Base-by-base conservation (phyloP, 2,329 filamentous ascomycete species). In the Pyrenophora graminea region DNA sequence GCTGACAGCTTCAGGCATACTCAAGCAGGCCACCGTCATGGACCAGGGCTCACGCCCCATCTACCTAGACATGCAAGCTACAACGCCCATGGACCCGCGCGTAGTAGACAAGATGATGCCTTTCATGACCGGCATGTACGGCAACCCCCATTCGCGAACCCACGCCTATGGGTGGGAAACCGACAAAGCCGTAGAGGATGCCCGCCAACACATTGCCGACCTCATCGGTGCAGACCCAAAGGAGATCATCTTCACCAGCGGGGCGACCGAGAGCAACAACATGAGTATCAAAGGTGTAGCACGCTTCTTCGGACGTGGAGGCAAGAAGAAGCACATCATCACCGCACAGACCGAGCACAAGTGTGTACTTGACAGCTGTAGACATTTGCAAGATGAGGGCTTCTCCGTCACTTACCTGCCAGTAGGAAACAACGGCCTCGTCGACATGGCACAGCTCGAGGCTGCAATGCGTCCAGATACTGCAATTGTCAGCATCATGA, bases 251-350 rank as follows among this genome's bases (percentile, higher is more conserved):
- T 97, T 99, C 77, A 99, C 94, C 6, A 97, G 92, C 67, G 94
- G 94, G 48, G 94, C 94, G 13, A 99, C 94, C 0, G 94, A 99
- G 79, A 97, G 91, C 72, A 99, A 99, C 77, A 99, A 99, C 69
- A 99, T 99, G 94, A 96, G 91, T 75, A 91, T 99, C 79, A 99
- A 99, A 79, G 94, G 94, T 58, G 93, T 99, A 7, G 92, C 94
- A 17, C 84, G 93, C 58, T 99, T 99, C 78, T 97, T 97, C 72
- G 91, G 91, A 61, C 85, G 90, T 51, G 86, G 85, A 2, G 92
- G 91, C 66, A 97, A 97, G 85, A 97, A 97, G 85, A 96, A 89
- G 78, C 94, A 99, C 76, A 93, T 99, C 69, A 91, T 99, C 74
- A 99, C 94, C 19, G 91, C 86, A 33, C 94, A 97, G 78, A 99